These are phyloP conservation scores for Cladophialophora immunda DNA, from an alignment of 2,329 filamentous ascomycete genomes.

Conservation along the genomic window DNA sequence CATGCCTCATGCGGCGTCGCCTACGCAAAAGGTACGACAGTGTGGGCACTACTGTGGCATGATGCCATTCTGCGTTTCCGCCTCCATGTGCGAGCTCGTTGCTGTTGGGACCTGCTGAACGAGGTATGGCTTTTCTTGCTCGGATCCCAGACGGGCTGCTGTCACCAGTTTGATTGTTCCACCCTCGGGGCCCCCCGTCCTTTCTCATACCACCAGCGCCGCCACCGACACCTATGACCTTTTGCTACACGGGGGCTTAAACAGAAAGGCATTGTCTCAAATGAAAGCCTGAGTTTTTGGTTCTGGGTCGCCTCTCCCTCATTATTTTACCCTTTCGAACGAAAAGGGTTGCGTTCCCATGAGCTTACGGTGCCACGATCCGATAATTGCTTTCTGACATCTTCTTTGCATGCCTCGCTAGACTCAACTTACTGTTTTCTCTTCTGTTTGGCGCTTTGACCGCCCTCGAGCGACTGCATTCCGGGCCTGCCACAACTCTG, in stretches of 20 bases:
- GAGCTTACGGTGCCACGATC: constrained; percentile 9
- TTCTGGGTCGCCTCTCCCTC: constrained; percentile 1
- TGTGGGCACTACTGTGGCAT: constrained; percentile 18
- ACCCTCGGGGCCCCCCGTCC: constrained; percentile 15
- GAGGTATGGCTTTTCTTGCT: constrained; percentile 7
- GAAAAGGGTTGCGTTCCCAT: constrained; percentile 3
- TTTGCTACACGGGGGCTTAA: constrained; percentile 3
- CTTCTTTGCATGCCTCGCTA: background rate
- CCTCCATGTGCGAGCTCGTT: constrained; percentile 10
- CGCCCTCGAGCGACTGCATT: background rate
- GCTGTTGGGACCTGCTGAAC: constrained; percentile 10
- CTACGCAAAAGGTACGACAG: constrained; percentile 5
- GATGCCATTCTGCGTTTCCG: constrained; percentile 22
- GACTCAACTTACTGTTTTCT: background rate
- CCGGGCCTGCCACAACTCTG: background rate
- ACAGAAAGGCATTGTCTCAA: constrained; percentile 9
- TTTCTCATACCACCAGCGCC: constrained; percentile 15
- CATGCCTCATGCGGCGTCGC: constrained; percentile 12
- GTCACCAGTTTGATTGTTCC: constrained; percentile 8
- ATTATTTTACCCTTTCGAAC: constrained; percentile 22
- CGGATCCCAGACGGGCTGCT: constrained; percentile 6
- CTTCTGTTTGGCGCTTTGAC: background rate
- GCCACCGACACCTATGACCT: constrained; percentile 12
- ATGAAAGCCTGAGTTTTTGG: background rate
- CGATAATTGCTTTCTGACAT: background rate